These are phyloP conservation scores for Pinus taeda DNA, from an alignment of 75 land plant genomes.

Conservation along the genomic window DNA sequence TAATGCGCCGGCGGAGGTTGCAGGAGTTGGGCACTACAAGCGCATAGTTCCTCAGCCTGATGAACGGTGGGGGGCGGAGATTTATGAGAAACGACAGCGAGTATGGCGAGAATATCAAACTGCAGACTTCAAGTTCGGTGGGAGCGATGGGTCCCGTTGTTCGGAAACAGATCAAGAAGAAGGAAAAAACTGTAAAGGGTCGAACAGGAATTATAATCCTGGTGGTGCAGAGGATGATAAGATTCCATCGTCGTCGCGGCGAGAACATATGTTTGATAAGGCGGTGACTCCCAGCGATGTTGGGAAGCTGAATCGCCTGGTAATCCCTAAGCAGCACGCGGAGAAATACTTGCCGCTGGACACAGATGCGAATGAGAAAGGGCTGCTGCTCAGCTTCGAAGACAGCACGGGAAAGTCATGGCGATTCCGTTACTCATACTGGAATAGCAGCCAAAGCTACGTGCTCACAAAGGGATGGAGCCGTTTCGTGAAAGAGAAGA, in stretches of 20 bases:
- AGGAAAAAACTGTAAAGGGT: too few relatives aligned
- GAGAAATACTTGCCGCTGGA: slow-evolving; percentile 63
- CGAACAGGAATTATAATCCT: too few relatives aligned
- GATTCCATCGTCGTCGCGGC: background rate
- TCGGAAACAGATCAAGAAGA: too few relatives aligned
- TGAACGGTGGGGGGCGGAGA: background rate
- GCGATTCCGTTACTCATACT: slow-evolving; percentile 78
- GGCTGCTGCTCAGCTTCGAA: slow-evolving; percentile 55
- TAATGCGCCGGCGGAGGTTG: too few relatives aligned
- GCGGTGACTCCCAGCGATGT: background rate
- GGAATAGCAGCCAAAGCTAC: slow-evolving; percentile 80
- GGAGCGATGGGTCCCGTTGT: background rate
- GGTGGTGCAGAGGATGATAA: too few relatives aligned
- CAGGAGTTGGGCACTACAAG: slow-evolving; percentile 28
- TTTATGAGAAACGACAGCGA: background rate
- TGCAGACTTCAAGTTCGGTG: background rate
- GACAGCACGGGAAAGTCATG: slow-evolving; percentile 54
- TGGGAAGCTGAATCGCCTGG: slow-evolving; percentile 45
- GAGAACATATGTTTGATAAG: background rate
- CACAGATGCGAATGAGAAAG: slow-evolving; percentile 34
- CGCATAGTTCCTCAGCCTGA: background rate
- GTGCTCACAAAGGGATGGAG: slow-evolving; percentile 58
- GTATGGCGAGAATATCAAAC: background rate
- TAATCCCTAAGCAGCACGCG: slow-evolving; percentile 68
- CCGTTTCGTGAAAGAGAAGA: too few relatives aligned